Conservation (phyloP, 139 green algal genomes). For the Chlamydomonas sp. region DNA sequence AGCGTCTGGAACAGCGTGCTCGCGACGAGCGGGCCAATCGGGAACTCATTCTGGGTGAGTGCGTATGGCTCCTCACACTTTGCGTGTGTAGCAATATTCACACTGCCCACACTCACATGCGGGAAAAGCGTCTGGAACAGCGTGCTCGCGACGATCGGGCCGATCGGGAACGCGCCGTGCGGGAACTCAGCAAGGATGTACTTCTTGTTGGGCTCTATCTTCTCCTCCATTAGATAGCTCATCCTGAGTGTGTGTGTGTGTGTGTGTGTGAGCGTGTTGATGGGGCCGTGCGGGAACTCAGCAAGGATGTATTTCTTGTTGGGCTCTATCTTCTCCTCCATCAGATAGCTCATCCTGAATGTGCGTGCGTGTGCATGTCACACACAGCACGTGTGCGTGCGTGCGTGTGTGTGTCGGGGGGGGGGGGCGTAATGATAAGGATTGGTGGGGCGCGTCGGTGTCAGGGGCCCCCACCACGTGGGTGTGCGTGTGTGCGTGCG, state of each 20-base stretch:
- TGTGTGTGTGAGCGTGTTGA: not conserved
- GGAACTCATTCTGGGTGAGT: conserved; percentile 11
- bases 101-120: not conserved
- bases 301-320: conserved; percentile 7
- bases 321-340: conserved; percentile 7
- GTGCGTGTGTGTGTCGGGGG: not conserved
- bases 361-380: not conserved
- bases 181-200: conserved; percentile 27
- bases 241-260: not conserved
- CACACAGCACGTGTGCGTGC: not conserved
- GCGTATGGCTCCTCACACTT: too few species aligned
- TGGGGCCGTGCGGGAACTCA: not conserved
- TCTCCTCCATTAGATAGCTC: conserved; percentile 15
- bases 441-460: too few species aligned
- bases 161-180: conserved; percentile 20
- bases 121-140: not conserved
- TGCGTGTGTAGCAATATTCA: too few species aligned
- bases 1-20: not conserved
- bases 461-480: too few species aligned
- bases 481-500: not conserved
- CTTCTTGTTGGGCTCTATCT: conserved; percentile 21
- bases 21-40: conserved; percentile 18
- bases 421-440: too few species aligned
- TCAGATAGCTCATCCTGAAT: not conserved
- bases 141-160: conserved; percentile 11